Evolutionary conservation across 2,329 filamentous ascomycete species (phyloP).

Genomic region (Aspergillus transmontanensis): DNA sequence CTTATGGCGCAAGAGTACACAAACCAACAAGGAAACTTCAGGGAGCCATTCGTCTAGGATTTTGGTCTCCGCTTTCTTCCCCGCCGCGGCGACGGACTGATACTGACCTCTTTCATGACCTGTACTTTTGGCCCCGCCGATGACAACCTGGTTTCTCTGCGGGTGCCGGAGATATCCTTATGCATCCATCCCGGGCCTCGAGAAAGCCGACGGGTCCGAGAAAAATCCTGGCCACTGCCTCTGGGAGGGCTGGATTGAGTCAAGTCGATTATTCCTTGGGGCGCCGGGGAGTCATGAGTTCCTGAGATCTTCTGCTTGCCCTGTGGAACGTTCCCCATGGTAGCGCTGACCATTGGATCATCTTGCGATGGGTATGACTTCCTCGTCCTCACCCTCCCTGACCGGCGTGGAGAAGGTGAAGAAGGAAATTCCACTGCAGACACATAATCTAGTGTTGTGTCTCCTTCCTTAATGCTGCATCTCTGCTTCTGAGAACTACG

Average conservation of each 20-base stretch:
- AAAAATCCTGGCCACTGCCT: slow-evolving; percentile 34
- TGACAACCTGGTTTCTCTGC: slow-evolving; percentile 22
- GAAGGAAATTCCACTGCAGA: slow-evolving; percentile 13
- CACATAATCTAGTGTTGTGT: slow-evolving; percentile 8
- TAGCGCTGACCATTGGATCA: slow-evolving; percentile 13
- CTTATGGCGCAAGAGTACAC: too few relatives aligned
- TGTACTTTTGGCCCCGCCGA: slow-evolving; percentile 21
- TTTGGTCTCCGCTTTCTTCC: slow-evolving; percentile 3
- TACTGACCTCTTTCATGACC: slow-evolving; percentile 22
- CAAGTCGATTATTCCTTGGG: slow-evolving; percentile 36
- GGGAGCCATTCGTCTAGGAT: neutral
- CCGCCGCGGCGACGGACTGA: slow-evolving; percentile 19
- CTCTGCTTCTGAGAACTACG: slow-evolving; percentile 9
- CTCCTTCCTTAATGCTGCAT: slow-evolving; percentile 1
- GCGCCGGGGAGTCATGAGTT: slow-evolving; percentile 11
- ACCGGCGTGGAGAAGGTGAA: slow-evolving; percentile 8
- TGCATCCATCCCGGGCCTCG: slow-evolving; percentile 33
- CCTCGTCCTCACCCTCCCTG: neutral
- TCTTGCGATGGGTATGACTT: slow-evolving; percentile 8
- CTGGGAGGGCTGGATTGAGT: slow-evolving; percentile 40
- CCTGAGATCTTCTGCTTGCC: neutral
- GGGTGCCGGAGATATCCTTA: slow-evolving; percentile 23
- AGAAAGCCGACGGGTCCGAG: slow-evolving; percentile 30
- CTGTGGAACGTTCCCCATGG: slow-evolving; percentile 14
- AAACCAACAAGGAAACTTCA: neutral